A percentile compares a stretch with the other conserved stretches of the same genome.
These are phyloP conservation scores for Aspergillus sp. DNA, from an alignment of 2,329 filamentous ascomycete species.

Conservation along the genomic window DNA sequence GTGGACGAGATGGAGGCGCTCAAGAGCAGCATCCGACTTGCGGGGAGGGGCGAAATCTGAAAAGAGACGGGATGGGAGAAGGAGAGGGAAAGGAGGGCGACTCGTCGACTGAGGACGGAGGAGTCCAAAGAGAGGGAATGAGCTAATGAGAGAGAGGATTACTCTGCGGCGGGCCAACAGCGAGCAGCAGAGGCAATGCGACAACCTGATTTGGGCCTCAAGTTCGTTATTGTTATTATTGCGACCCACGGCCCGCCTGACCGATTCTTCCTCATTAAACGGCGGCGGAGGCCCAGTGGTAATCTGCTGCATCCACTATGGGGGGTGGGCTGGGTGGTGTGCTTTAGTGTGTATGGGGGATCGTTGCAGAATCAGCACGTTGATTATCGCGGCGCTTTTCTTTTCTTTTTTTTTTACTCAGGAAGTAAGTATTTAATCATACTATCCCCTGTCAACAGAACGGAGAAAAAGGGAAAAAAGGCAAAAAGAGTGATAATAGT, in stretches of 20 bases:
- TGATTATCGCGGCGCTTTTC: not conserved
- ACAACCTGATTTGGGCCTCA: constrained; percentile 19
- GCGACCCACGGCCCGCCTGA: constrained; percentile 24
- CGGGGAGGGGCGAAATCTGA: constrained; percentile 12
- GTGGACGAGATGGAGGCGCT: constrained; percentile 33
- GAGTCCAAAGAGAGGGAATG: constrained; percentile 11
- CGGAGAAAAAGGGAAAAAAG: not conserved
- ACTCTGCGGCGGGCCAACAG: constrained; percentile 9
- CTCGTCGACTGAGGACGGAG: constrained; percentile 10
- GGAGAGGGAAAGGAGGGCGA: constrained; percentile 15
- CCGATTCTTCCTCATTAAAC: constrained; percentile 10
- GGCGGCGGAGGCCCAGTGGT: not conserved
- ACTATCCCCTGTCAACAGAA: not conserved
- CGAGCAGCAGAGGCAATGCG: constrained; percentile 6
- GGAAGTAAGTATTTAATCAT: too few species aligned
- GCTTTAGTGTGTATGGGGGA: not conserved
- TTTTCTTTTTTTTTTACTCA: too few species aligned
- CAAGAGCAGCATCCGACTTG: constrained; percentile 35
- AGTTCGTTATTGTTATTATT: constrained; percentile 12
- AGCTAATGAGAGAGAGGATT: constrained; percentile 10
- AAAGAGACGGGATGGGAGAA: constrained; percentile 4
- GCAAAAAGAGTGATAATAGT: not conserved
- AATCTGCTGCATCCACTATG: not conserved
- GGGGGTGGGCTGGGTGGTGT: not conserved
- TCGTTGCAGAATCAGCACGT: not conserved